A percentile compares a stretch with the other conserved stretches of the same genome.
phyloP scores from a whole-genome alignment of 805 yeast species.

The Pachysolen tannophilus region DNA sequence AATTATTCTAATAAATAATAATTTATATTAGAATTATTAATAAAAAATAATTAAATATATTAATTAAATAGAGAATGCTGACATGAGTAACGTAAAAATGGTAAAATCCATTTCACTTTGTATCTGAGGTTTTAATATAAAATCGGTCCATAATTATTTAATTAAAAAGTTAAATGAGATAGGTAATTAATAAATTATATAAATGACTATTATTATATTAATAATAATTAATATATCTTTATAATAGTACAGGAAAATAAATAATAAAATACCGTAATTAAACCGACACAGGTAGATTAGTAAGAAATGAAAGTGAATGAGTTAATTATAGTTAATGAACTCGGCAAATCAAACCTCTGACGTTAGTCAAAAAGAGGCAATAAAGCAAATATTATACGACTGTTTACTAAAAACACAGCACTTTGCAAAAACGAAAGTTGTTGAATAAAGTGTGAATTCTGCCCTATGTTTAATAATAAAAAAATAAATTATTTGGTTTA shows the following conservation, averaged over 20 bases:
- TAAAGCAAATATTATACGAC: conserved; percentile 1
- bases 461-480: too few relatives aligned
- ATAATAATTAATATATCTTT: neutral
- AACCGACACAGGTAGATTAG: conserved; percentile 18
- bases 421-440: too few relatives aligned
- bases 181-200: conserved; percentile 7
- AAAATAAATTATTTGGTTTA: neutral
- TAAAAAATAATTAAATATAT: neutral
- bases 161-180: conserved; percentile 8
- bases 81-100: conserved; percentile 20
- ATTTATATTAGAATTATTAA: neutral
- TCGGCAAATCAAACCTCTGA: conserved; percentile 14
- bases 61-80: conserved; percentile 16
- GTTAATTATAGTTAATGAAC: conserved; percentile 16
- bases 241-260: conserved; percentile 11
- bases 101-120: conserved; percentile 15
- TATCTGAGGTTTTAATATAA: conserved; percentile 16
- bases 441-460: too few relatives aligned
- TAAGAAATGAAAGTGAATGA: conserved; percentile 14
- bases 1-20: conserved; percentile 1
- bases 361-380: conserved; percentile 4
- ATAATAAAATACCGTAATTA: conserved; percentile 14
- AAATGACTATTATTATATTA: neutral
- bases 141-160: conserved; percentile 18
- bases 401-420: too few relatives aligned